These are phyloP conservation scores for Artemisia argyi DNA, from an alignment of 129 eudicot genomes.

Conservation along the genomic window DNA sequence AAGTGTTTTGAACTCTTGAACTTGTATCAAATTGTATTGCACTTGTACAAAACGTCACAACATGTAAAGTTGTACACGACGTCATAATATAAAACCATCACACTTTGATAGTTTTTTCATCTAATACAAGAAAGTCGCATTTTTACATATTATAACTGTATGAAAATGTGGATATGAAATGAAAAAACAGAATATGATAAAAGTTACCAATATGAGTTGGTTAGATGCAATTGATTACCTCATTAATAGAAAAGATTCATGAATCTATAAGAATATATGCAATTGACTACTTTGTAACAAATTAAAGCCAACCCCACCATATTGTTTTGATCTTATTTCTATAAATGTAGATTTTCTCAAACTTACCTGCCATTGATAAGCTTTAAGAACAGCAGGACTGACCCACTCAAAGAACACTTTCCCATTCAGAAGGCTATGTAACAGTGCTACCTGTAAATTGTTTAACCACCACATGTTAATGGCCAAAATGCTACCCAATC, in stretches of 20 bases:
- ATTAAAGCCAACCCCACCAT: slow-evolving; percentile 21
- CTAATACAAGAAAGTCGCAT: too few relatives aligned
- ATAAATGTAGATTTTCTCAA: neutral
- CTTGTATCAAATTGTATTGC: too few relatives aligned
- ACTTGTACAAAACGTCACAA: too few relatives aligned
- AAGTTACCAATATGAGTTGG: neutral
- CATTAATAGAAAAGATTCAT: slow-evolving; percentile 6
- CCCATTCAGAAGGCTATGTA: slow-evolving; percentile 74
- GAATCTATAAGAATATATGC: neutral
- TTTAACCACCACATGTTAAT: slow-evolving; percentile 12
- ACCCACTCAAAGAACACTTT: slow-evolving; percentile 86
- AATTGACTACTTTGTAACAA: slow-evolving; percentile 13
- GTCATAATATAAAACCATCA: too few relatives aligned
- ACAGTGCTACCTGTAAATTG: slow-evolving; percentile 60
- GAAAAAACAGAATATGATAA: neutral
- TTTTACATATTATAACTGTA: too few relatives aligned
- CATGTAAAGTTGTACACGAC: too few relatives aligned
- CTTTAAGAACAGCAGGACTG: slow-evolving; percentile 81
- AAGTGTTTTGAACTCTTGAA: neutral
- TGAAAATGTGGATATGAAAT: neutral
- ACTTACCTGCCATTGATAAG: slow-evolving; percentile 79
- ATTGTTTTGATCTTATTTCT: neutral
- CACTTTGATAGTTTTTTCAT: too few relatives aligned
- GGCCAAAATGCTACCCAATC: neutral
- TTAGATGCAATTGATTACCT: too few relatives aligned